Conservation (phyloP, 768 basidiomycete species). For the Gautieria morchelliformis region DNA sequence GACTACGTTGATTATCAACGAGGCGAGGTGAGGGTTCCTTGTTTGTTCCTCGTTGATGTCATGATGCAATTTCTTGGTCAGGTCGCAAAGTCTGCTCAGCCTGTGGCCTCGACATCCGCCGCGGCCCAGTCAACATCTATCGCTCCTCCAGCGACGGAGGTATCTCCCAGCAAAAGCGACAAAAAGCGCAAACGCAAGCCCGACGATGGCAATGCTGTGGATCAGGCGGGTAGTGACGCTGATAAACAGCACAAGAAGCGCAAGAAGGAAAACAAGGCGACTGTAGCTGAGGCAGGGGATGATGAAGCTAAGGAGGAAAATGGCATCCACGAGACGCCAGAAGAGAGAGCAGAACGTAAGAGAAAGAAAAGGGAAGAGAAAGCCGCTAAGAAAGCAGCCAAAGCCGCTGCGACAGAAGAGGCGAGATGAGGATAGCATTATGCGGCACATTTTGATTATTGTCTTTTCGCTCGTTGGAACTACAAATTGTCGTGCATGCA, state of each 20-base stretch:
- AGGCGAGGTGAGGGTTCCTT: conserved; percentile 29
- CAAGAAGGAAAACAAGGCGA: conserved; percentile 41
- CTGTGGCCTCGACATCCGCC: conserved; percentile 10
- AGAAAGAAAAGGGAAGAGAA: conserved; percentile 42
- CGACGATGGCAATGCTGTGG: conserved; percentile 10
- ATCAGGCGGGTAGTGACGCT: conserved; percentile 6
- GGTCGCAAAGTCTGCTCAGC: conserved; percentile 10
- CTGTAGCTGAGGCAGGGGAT: conserved; percentile 32
- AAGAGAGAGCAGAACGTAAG: conserved; percentile 39
- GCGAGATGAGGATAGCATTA: not conserved
- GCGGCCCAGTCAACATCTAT: conserved; percentile 16
- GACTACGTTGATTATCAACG: conserved; percentile 92
- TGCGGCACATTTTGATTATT: not conserved
- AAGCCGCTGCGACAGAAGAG: conserved; percentile 11
- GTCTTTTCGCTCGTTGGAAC: not conserved
- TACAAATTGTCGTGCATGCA: not conserved
- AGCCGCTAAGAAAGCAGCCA: conserved; percentile 14
- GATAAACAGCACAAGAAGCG: conserved; percentile 19
- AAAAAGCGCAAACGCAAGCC: conserved; percentile 71
- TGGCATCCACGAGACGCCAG: conserved; percentile 32
- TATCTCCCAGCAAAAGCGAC: conserved; percentile 36
- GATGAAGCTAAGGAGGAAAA: conserved; percentile 25
- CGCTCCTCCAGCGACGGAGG: conserved; percentile 21
- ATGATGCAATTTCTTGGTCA: not conserved
- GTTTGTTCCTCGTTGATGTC: conserved; percentile 1